Evolutionary conservation across 345 rosid genomes (phyloP).

Genomic region (Trapa bicornis): DNA sequence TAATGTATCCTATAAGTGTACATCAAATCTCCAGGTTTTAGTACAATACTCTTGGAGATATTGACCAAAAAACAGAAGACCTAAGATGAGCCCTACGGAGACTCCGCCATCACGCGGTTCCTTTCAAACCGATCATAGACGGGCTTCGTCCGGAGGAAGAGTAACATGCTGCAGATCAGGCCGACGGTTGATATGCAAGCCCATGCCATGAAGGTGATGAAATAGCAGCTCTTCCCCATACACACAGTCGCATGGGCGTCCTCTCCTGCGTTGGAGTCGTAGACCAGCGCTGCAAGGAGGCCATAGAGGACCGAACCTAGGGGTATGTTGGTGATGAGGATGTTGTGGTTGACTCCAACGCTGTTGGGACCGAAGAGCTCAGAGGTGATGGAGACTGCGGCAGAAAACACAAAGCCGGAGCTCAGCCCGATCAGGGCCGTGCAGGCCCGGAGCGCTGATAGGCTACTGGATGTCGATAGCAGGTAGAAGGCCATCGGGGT

Average conservation of each 20-base stretch:
- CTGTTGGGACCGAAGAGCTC: constrained; percentile 79
- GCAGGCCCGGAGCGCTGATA: constrained; percentile 23
- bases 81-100: constrained; percentile 9
- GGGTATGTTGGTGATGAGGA: constrained; percentile 82
- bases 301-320: constrained; percentile 74
- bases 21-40: neutral
- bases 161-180: constrained; percentile 26
- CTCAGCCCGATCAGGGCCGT: constrained; percentile 60
- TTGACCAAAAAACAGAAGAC: neutral
- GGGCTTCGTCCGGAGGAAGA: constrained; percentile 39
- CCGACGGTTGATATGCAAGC: constrained; percentile 39
- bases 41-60: neutral
- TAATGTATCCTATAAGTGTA: too few relatives aligned
- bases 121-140: constrained; percentile 36
- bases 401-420: constrained; percentile 64
- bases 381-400: constrained; percentile 72
- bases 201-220: constrained; percentile 38
- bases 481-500: constrained; percentile 57
- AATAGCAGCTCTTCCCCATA: constrained; percentile 50
- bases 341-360: constrained; percentile 73
- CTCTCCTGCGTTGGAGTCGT: constrained; percentile 39
- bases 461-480: constrained; percentile 37
- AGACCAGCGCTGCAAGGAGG: constrained; percentile 56
- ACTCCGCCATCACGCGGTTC: constrained; percentile 15
- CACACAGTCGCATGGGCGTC: constrained; percentile 24